Evolutionary conservation across 1,139 yeast species (phyloP).

Genomic region (Zygoascus hellenicus): DNA sequence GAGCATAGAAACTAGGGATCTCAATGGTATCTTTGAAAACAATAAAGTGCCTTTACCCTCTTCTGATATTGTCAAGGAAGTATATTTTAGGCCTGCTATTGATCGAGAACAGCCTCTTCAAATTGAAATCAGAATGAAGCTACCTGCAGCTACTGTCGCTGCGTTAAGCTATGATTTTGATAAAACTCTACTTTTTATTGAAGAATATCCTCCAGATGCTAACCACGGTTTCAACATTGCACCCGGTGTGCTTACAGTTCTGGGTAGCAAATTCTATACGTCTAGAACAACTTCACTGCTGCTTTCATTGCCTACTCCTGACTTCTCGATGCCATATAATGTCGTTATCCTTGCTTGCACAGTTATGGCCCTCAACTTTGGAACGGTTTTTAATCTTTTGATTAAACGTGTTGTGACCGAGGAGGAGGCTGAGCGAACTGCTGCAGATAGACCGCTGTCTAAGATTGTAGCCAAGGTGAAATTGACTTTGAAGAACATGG

Average conservation of each 20-base stretch:
- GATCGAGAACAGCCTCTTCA: slow-evolving; percentile 83
- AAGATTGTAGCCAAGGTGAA: slow-evolving; percentile 16
- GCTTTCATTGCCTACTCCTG: slow-evolving; percentile 90
- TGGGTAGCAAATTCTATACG: slow-evolving; percentile 23
- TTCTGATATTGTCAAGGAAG: slow-evolving; percentile 44
- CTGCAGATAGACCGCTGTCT: slow-evolving; percentile 20
- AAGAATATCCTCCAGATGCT: slow-evolving; percentile 98
- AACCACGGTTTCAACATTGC: slow-evolving; percentile 96
- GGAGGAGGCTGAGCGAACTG: slow-evolving; percentile 55
- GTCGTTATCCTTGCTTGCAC: slow-evolving; percentile 94
- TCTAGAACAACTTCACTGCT: slow-evolving; percentile 80
- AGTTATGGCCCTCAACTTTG: slow-evolving; percentile 86
- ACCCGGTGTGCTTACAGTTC: slow-evolving; percentile 66
- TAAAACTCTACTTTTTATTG: slow-evolving; percentile 73
- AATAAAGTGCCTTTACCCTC: neutral
- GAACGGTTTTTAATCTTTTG: slow-evolving; percentile 73
- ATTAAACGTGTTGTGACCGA: slow-evolving; percentile 73
- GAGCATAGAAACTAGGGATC: slow-evolving; percentile 16
- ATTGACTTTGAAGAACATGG: slow-evolving; percentile 7
- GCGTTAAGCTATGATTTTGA: slow-evolving; percentile 76
- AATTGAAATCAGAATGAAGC: slow-evolving; percentile 55
- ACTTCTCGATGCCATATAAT: slow-evolving; percentile 97
- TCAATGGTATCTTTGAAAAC: neutral
- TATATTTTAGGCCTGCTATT: slow-evolving; percentile 66
- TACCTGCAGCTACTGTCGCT: slow-evolving; percentile 63